Base-by-base conservation (phyloP, 2,329 filamentous ascomycete species). In the Aspergillus aculeatinus region DNA sequence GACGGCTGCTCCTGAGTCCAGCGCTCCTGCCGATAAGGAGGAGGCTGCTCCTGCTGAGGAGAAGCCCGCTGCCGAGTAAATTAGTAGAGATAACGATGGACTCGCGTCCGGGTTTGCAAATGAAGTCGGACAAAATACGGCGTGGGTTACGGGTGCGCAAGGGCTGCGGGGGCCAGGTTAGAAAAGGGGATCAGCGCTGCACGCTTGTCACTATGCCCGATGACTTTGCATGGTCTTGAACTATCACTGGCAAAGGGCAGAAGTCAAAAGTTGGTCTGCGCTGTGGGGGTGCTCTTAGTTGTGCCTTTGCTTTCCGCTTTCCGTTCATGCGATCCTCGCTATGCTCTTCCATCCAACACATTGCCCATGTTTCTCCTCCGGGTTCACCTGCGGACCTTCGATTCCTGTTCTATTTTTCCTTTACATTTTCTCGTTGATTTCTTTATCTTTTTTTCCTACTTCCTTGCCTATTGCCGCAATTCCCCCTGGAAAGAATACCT, bases 1-100 rank as follows among this genome's bases (percentile, higher is more conserved):
- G 85, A 87, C 91, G 73, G 82, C 89, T 69, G 83, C 85, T 29
- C 27, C 27, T 65, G 79, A 78, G 76, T 77, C 77, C 69, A 80
- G 68, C 73, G 76, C 66, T 58, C 65, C 75, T 56, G 71, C 77
- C 60, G 76, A 76, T 68, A 77, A 76, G 67, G 74, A 79, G 66
- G 77, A 79, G 61, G 77, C 76, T 48, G 72, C 77, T 44, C 70
- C 75, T 54, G 74, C 76, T 65, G 76, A 68, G 55, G 76, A 79
- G 63, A 79, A 79, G 74, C 72, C 77, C 66, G 71, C 77, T 42
- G 39, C 39, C 61, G 77, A 79, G 72, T 79, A 79, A 76, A 55
- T 55, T 25, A 74, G 65, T 65, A 69, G 61, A 68, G 69, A 74
- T 70, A 69, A 27, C 29, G 35, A 70, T 69, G 69, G 71, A 71